phyloP scores from a whole-genome alignment of 768 basidiomycete species.

The Termitomyces sp. region DNA sequence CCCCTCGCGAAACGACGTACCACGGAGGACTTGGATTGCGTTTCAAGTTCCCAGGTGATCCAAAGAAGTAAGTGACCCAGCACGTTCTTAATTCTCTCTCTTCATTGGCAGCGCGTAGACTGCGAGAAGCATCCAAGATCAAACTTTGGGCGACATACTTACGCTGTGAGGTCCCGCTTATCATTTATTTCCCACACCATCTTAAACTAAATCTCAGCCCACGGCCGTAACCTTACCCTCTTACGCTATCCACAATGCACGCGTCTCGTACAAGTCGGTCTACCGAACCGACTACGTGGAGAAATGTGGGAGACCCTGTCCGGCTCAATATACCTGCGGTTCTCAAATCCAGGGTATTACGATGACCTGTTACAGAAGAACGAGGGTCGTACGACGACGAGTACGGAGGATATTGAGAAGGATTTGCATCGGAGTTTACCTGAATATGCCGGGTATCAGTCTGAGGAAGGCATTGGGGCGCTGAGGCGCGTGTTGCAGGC shows the following conservation, averaged over 20 bases:
- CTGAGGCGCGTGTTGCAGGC: slow-evolving; percentile 90
- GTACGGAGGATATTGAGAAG: slow-evolving; percentile 99
- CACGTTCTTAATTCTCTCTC: background rate
- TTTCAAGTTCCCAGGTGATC: slow-evolving; percentile 91
- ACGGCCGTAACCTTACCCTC: slow-evolving; percentile 93
- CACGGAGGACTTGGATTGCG: slow-evolving; percentile 78
- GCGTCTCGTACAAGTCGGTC: slow-evolving; percentile 94
- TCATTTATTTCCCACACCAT: background rate
- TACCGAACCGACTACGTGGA: slow-evolving; percentile 91
- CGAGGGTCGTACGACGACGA: slow-evolving; percentile 75
- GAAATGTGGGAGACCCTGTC: slow-evolving; percentile 99
- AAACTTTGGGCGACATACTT: slow-evolving; percentile 95
- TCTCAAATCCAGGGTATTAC: slow-evolving; percentile 82
- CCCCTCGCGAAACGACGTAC: slow-evolving; percentile 51
- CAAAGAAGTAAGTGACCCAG: slow-evolving; percentile 67
- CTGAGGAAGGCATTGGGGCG: slow-evolving; percentile 79
- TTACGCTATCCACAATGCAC: slow-evolving; percentile 96
- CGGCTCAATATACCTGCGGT: slow-evolving; percentile 90
- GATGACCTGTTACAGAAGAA: slow-evolving; percentile 72
- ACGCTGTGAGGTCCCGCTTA: slow-evolving; percentile 47
- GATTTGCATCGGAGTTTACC: slow-evolving; percentile 95
- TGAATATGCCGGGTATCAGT: slow-evolving; percentile 95
- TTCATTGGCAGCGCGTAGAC: slow-evolving; percentile 37
- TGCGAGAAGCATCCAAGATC: slow-evolving; percentile 90
- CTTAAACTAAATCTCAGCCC: slow-evolving; percentile 46